phyloP scores from a whole-genome alignment of 768 basidiomycete species.

The Lyophyllum shimeji region DNA sequence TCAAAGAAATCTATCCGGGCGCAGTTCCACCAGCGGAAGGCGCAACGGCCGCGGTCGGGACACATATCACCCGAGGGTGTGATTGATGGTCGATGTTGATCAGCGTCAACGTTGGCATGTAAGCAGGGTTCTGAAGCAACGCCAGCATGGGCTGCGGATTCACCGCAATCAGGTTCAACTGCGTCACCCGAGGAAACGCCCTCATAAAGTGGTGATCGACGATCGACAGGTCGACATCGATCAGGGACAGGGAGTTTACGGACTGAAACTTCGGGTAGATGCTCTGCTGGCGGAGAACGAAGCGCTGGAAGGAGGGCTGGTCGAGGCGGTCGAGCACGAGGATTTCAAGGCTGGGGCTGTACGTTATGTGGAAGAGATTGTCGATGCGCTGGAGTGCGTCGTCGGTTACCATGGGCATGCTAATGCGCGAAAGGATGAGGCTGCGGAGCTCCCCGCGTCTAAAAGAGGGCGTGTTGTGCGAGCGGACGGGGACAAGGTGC shows the following conservation, averaged over 20 bases:
- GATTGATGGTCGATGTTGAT: background rate
- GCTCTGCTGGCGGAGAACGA: background rate
- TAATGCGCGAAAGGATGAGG: background rate
- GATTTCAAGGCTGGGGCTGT: background rate
- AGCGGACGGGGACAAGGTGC: background rate
- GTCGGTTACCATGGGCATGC: background rate
- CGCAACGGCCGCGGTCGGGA: background rate
- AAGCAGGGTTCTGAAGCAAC: background rate
- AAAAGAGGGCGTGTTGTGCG: slow-evolving; percentile 6
- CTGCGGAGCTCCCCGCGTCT: background rate
- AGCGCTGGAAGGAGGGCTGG: background rate
- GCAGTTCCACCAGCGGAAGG: background rate
- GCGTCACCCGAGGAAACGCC: slow-evolving; percentile 1
- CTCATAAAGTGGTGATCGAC: background rate
- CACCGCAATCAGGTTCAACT: background rate
- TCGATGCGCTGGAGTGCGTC: background rate
- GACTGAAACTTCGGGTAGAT: background rate
- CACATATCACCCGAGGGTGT: background rate
- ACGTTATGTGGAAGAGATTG: slow-evolving; percentile 1
- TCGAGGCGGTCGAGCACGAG: slow-evolving; percentile 3
- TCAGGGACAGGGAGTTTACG: background rate
- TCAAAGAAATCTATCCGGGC: too few species aligned
- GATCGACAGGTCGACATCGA: background rate
- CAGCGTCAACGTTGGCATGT: background rate
- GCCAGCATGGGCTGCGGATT: background rate